These are phyloP conservation scores for Talaromyces funiculosus DNA, from an alignment of 2,329 filamentous ascomycete species.

Conservation along the genomic window DNA sequence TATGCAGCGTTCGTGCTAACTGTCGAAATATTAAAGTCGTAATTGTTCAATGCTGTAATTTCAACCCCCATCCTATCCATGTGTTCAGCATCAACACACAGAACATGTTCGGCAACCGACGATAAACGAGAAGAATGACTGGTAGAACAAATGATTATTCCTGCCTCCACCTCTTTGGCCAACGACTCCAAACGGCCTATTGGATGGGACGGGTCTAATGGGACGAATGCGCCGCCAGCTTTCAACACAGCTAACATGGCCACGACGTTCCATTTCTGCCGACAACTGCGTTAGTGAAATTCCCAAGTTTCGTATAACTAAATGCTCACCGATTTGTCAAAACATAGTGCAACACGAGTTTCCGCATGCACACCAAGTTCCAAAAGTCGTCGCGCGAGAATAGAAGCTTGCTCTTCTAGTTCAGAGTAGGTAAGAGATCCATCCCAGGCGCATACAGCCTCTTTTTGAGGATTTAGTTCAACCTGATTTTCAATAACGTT, in stretches of 20 bases:
- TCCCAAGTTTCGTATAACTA: background rate
- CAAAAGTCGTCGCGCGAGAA: constrained; percentile 26
- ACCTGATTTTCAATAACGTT: constrained; percentile 10
- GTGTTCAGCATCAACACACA: constrained; percentile 9
- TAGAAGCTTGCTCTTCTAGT: constrained; percentile 28
- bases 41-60: background rate
- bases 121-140: background rate
- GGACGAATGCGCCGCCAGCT: constrained; percentile 18
- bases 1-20: constrained; percentile 46
- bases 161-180: background rate
- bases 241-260: constrained; percentile 18
- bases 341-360: constrained; percentile 22
- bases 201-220: constrained; percentile 11
- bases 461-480: constrained; percentile 17
- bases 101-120: constrained; percentile 8
- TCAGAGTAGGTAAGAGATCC: constrained; percentile 30
- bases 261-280: constrained; percentile 17
- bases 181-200: constrained; percentile 8
- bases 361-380: constrained; percentile 26
- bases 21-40: background rate
- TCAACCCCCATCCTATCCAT: background rate
- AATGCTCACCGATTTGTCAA: constrained; percentile 16
- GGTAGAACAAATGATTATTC: constrained; percentile 5
- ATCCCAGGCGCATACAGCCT: constrained; percentile 31
- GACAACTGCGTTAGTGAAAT: background rate